A percentile compares a stretch with the other conserved stretches of the same genome.
Evolutionary conservation across 176 grass and related monocot genomes (phyloP).

Genomic region (Cocos nucifera): DNA sequence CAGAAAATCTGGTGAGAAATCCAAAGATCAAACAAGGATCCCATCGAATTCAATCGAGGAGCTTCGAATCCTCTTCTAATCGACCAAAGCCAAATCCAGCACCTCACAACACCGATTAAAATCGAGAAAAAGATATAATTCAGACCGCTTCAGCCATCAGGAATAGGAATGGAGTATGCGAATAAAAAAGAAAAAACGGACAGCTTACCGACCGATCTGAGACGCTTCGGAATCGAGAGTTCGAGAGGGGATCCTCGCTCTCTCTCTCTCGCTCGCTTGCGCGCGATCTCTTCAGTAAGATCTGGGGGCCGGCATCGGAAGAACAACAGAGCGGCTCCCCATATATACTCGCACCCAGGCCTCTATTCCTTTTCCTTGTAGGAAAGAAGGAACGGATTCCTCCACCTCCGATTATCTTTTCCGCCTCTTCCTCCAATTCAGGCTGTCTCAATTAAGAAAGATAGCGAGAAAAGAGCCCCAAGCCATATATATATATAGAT

Average conservation of each 20-base stretch:
- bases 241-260: conserved; percentile 12
- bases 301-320: conserved; percentile 37
- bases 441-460: too few relatives aligned
- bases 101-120: conserved; percentile 25
- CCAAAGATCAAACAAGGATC: background rate
- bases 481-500: too few relatives aligned
- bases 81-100: background rate
- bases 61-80: background rate
- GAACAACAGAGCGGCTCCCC: background rate
- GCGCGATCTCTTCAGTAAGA: conserved; percentile 21
- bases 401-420: too few relatives aligned
- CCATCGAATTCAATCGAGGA: background rate
- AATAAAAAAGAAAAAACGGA: background rate
- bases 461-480: too few relatives aligned
- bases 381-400: background rate
- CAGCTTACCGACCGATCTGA: conserved; percentile 6
- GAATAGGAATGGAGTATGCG: conserved; percentile 22
- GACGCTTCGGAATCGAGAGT: background rate
- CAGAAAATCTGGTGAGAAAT: background rate
- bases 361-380: conserved; percentile 1
- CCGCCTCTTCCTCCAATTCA: too few relatives aligned
- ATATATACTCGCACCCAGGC: background rate
- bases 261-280: background rate
- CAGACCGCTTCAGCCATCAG: conserved; percentile 7
- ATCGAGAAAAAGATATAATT: background rate